Evolutionary conservation across 1,139 yeast species (phyloP), one percentile per base, ranked within the genome.

Genomic region (Schizosaccharomyces versatilis): DNA sequence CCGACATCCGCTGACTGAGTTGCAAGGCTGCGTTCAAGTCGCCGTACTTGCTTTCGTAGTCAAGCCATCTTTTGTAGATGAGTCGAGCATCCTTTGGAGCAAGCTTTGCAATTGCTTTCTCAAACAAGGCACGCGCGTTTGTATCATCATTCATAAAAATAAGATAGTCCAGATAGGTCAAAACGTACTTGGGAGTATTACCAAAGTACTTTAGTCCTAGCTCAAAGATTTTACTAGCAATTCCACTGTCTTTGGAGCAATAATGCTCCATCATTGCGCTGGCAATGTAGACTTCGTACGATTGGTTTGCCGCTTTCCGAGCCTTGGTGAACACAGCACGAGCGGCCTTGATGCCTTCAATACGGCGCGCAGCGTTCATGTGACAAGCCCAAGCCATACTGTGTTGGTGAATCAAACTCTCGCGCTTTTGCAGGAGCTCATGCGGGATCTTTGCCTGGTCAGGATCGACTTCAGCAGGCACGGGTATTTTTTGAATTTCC

Each of bases 121-220:
- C 97, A 65, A 90, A 81, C 51, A 85, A 72, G 10, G 86, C 85
- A 61, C 90, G 79, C 15, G 88, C 84, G 62, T 81, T 84, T 40
- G 84, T 81, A 57, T 80, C 81, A 65, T 86, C 95, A 65, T 82
- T 82, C 44, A 76, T 74, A 61, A 75, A 69, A 41, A 85, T 76
- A 59, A 90, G 70, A 64, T 83, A 88, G 58, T 81, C 78, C 62
- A 90, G 71, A 65, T 88, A 88, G 54, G 77, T 75, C 59, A 74
- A 71, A 53, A 86, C 73, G 64, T 80, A 88, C 36, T 73, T 76
- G 2, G 84, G 81, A 60, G 61, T 62, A 10, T 62, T 64, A 17
- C 71, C 65, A 63, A 76, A 81, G 57, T 75, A 68, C 64, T 79
- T 82, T 69, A 82, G 69, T 1, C 94, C 97, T 53, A 85, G 68